A percentile compares a stretch with the other conserved stretches of the same genome.
phyloP scores from a whole-genome alignment of 225 moss, liverwort and hornwort species.

The Marchantia polymorpha region DNA sequence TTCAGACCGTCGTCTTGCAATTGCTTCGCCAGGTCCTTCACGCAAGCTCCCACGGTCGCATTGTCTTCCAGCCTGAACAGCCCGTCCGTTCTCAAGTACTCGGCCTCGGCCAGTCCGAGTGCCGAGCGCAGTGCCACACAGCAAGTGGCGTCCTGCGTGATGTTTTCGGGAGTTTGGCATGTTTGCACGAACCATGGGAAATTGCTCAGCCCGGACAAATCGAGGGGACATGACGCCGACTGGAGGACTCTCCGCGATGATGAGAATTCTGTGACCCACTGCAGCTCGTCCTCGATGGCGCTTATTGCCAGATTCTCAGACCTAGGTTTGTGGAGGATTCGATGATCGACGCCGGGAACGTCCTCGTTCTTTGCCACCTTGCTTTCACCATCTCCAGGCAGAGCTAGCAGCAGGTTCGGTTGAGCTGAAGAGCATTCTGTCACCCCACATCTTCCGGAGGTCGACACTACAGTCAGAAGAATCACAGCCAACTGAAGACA shows the following conservation, averaged over 20 bases:
- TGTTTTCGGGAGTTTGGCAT: slow-evolving; percentile 14
- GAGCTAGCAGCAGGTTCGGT: background rate
- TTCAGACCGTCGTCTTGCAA: slow-evolving; percentile 15
- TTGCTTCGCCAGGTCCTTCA: slow-evolving; percentile 13
- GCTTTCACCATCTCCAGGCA: background rate
- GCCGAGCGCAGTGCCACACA: slow-evolving; percentile 28
- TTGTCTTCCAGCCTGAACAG: slow-evolving; percentile 30
- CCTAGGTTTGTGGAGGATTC: background rate
- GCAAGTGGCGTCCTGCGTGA: slow-evolving; percentile 9
- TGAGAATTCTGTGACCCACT: background rate
- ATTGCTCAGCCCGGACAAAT: slow-evolving; percentile 25
- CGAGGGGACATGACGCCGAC: slow-evolving; percentile 30
- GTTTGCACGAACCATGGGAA: slow-evolving; percentile 24
- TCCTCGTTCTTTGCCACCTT: background rate
- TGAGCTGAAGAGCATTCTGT: background rate
- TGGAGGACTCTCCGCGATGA: background rate
- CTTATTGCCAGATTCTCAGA: background rate
- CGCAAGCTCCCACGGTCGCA: slow-evolving; percentile 28
- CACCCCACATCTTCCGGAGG: background rate
- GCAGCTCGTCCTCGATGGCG: background rate
- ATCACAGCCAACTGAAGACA: background rate
- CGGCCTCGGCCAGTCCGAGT: slow-evolving; percentile 29
- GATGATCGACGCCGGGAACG: background rate
- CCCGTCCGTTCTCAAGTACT: slow-evolving; percentile 20
- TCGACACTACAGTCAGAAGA: background rate